Conservation (phyloP, 805 yeast species). For the Monosporozyma aerobia region DNA sequence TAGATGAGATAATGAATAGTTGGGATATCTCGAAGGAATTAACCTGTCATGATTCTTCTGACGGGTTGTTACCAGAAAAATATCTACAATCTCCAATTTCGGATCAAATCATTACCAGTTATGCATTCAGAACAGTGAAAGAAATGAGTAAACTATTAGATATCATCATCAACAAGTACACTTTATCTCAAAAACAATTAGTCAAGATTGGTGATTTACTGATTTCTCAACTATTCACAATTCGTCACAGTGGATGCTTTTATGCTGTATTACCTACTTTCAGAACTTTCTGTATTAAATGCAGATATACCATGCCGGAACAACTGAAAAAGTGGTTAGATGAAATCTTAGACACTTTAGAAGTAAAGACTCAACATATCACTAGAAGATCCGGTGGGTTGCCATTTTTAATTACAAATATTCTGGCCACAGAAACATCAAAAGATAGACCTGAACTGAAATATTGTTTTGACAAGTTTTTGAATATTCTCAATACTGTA, state of each 20-base stretch:
- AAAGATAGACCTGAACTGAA: conserved; percentile 35
- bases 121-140: conserved; percentile 75
- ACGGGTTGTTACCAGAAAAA: conserved; percentile 47
- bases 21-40: conserved; percentile 35
- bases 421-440: conserved; percentile 44
- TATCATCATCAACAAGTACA: conserved; percentile 31
- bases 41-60: conserved; percentile 62
- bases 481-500: conserved; percentile 40
- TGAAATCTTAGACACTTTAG: conserved; percentile 43
- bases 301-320: conserved; percentile 32
- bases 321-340: conserved; percentile 52
- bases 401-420: conserved; percentile 69
- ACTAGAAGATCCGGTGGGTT: conserved; percentile 90
- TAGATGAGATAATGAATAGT: conserved; percentile 16
- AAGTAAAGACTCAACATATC: conserved; percentile 54
- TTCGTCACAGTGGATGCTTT: conserved; percentile 88
- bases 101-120: conserved; percentile 47
- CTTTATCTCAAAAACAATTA: conserved; percentile 21
- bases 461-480: conserved; percentile 42
- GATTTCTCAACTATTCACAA: conserved; percentile 56
- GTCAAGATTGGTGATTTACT: conserved; percentile 42
- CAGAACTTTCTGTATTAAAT: conserved; percentile 52
- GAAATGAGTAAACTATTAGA: conserved; percentile 57
- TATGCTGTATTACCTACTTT: conserved; percentile 81
- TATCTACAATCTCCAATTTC: conserved; percentile 32